Conservation (phyloP, 257 asterid species). For the Ballota nigra region DNA sequence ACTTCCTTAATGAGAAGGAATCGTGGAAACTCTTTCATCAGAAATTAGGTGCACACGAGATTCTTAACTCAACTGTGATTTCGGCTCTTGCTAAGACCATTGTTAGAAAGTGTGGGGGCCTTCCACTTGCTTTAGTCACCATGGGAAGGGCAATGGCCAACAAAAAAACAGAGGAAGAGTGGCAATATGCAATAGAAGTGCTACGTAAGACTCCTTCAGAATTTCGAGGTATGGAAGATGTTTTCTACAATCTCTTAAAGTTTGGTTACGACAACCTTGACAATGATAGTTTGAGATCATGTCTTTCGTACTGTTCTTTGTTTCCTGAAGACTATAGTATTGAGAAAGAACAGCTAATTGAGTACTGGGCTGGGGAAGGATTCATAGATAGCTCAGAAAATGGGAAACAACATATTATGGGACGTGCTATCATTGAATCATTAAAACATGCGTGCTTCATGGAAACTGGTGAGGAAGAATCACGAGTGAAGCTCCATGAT, state of each 20-base stretch:
- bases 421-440: constrained; percentile 41
- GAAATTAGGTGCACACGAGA: constrained; percentile 34
- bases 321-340: constrained; percentile 44
- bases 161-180: constrained; percentile 37
- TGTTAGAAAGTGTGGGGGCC: constrained; percentile 51
- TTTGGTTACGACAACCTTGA: constrained; percentile 44
- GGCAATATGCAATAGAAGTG: constrained; percentile 40
- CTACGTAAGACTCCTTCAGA: constrained; percentile 44
- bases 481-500: constrained; percentile 49
- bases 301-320: constrained; percentile 40
- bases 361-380: constrained; percentile 53
- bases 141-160: constrained; percentile 52
- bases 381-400: constrained; percentile 32
- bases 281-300: constrained; percentile 32
- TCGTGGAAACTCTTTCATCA: constrained; percentile 44
- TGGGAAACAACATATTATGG: constrained; percentile 28
- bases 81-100: constrained; percentile 31
- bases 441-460: constrained; percentile 46
- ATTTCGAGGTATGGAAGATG: constrained; percentile 52
- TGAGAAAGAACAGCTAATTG: constrained; percentile 46
- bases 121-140: constrained; percentile 51
- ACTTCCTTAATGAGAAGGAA: constrained; percentile 35
- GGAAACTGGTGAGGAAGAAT: constrained; percentile 43
- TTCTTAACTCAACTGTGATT: constrained; percentile 22
- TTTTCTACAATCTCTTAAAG: constrained; percentile 36